Conservation (phyloP, 192 early-diverging fungal genomes). For the Anaeromyces robustus region DNA sequence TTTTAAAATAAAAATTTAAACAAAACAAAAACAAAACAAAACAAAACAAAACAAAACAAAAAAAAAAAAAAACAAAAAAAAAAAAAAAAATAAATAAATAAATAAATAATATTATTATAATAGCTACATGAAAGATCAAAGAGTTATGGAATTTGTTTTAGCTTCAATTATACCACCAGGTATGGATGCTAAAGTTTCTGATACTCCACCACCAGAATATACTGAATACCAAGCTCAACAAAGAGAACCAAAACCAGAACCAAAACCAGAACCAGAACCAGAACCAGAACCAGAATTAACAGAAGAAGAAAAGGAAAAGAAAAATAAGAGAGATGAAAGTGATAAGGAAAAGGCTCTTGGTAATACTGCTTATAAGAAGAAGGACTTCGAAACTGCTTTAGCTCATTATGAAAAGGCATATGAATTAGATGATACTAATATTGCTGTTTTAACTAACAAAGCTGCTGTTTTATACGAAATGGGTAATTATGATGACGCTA, state of each 20-base stretch:
- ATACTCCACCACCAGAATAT: conserved; percentile 7
- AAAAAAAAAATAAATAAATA: too few species aligned
- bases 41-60: too few species aligned
- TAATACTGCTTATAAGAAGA: conserved; percentile 82
- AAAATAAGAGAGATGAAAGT: conserved; percentile 41
- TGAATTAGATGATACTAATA: conserved; percentile 74
- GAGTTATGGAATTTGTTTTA: not conserved
- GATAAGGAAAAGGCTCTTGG: conserved; percentile 72
- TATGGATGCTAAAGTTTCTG: not conserved
- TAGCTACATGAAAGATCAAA: not conserved
- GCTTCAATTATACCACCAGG: not conserved
- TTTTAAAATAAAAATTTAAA: too few species aligned
- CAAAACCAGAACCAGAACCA: conserved; percentile 13
- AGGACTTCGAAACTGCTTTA: conserved; percentile 76
- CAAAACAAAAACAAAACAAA: too few species aligned
- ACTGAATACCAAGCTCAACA: too few species aligned
- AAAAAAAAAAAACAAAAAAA: too few species aligned
- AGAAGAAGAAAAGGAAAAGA: conserved; percentile 48
- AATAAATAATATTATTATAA: too few species aligned
- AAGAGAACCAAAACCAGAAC: conserved; percentile 10
- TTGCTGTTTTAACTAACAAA: conserved; percentile 92
- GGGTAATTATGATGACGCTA: conserved; percentile 80
- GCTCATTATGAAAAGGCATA: conserved; percentile 80
- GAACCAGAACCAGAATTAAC: conserved; percentile 20
- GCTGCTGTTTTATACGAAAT: conserved; percentile 91